These are phyloP conservation scores for Rhizopogon vulgaris DNA, from an alignment of 768 basidiomycete genomes.

Conservation along the genomic window DNA sequence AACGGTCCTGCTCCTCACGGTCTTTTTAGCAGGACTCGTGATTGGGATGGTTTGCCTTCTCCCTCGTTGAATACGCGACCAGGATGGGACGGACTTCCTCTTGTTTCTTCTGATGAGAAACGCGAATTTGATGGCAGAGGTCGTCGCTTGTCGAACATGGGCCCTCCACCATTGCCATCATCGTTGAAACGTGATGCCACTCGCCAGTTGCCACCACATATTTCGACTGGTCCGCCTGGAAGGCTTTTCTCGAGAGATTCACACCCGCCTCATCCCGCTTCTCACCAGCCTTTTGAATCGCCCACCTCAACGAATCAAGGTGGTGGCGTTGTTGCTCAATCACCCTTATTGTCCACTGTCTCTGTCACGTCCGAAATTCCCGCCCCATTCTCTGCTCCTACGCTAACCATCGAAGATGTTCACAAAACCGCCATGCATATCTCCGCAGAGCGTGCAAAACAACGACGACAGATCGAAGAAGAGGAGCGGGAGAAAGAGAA, in stretches of 20 bases:
- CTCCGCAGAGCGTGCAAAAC: constrained; percentile 78
- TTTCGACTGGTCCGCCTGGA: constrained; percentile 29
- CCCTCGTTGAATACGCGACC: constrained; percentile 24
- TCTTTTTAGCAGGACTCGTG: constrained; percentile 3
- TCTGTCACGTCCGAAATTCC: constrained; percentile 33
- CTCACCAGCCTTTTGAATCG: constrained; percentile 10
- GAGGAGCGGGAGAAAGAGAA: constrained; percentile 73
- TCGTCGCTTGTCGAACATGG: constrained; percentile 41
- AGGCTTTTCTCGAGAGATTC: constrained; percentile 42
- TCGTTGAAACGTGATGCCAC: constrained; percentile 33
- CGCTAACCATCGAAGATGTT: constrained; percentile 54
- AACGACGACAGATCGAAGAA: constrained; percentile 77
- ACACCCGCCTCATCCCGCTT: constrained; percentile 27
- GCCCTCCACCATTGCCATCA: constrained; percentile 43
- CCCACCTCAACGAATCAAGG: constrained; percentile 15
- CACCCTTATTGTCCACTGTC: constrained; percentile 38
- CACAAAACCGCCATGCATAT: constrained; percentile 76
- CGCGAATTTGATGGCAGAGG: constrained; percentile 25
- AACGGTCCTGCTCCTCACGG: background rate
- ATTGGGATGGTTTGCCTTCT: constrained; percentile 32
- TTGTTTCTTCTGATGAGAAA: constrained; percentile 27
- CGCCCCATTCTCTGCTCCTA: constrained; percentile 17
- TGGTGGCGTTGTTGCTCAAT: constrained; percentile 29
- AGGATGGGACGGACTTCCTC: constrained; percentile 8
- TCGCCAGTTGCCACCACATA: constrained; percentile 55